Evolutionary conservation across 805 yeast genomes (phyloP), one percentile per base, ranked within the genome.

Genomic region (Myxozyma geophila): DNA sequence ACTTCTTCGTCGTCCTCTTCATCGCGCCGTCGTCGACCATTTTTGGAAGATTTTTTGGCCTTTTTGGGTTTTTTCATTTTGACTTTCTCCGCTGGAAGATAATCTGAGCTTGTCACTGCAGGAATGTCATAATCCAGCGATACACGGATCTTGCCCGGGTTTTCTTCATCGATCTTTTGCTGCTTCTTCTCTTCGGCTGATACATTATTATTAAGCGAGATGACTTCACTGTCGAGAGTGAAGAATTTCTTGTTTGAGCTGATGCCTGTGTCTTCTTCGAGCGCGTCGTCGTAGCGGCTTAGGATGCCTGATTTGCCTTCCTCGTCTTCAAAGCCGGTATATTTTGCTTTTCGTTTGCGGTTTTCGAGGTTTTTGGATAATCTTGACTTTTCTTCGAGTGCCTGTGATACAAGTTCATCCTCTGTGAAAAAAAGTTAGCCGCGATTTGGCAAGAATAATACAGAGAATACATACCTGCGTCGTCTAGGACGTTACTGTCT

Each of bases 1-100:
- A 13, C 60, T 8, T 10, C 43, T 35, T 47, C 57, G 33, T 74
- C 74, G 9, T 81, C 82, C 2, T 73, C 71, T 40, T 73, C 70
- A 17, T 61, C 64, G 54, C 75, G 67, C 39, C 75, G 33, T 68
- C 72, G 41, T 76, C 75, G 60, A 76, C 80, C 78, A 74, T 67
- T 77, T 74, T 70, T 78, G 76, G 74, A 76, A 74, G 48, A 23
- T 74, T 69, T 78, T 46, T 75, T 74, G 28, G 77, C 78, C 67
- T 80, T 79, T 62, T 79, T 78, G 1, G 79, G 70, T 68, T 82
- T 81, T 64, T 78, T 80, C 76, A 80, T 78, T 63, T 78, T 77
- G 8, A 67, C 44, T 1, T 74, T 72, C 59, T 74, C 70, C 10
- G 71, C 61, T 10, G 67, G 72, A 59, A 64, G 77, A 52, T 76